Evolutionary conservation across 2,329 filamentous ascomycete species (phyloP), one percentile per base, ranked within the genome.

Genomic region (Chrysoporthe deuterocubensis): DNA sequence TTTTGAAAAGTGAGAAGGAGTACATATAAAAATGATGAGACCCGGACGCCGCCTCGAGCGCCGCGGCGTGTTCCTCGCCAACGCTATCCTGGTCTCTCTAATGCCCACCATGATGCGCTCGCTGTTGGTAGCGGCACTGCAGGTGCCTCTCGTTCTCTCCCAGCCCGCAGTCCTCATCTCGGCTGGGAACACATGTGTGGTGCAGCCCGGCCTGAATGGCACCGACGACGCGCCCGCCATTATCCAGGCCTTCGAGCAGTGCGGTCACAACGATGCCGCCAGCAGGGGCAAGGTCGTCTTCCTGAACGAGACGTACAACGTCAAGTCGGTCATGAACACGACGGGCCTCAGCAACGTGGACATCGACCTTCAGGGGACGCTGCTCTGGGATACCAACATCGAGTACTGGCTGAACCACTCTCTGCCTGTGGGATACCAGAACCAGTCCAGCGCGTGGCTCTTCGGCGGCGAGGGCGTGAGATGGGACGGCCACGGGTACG

Each of bases 391-490:
- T 26, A 62, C 62, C 18, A 66, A 70, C 21, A 56, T 70, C 14
- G 42, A 32, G 1, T 82, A 81, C 74, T 82, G 80, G 80, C 73
- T 81, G 2, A 74, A 75, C 44, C 72, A 80, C 61, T 80, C 79
- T 2, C 65, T 81, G 1, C 72, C 75, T 0, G 76, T 82, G n/a
- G 79, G 78, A 0, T 81, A 79, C 60, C 80, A 82, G 69, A 81
- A 81, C 62, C 80, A 82, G 57, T 76, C 77, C 18, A 78, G 79
- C 4, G 80, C 79, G 7, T 81, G 78, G 74, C 70, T 78, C 34
- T 72, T 82, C 8, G 81, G 81, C 5, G 82, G 82, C 1, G 76
- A 79, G 9, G 76, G 80, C 43, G 71, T 84, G 14, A 74, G 74
- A 13, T 75, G 82, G 65, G 72, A 80, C 34, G 81, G 81, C 7